phyloP scores from a whole-genome alignment of 148 eudicot species.

The Rhododendron williamsianum region DNA sequence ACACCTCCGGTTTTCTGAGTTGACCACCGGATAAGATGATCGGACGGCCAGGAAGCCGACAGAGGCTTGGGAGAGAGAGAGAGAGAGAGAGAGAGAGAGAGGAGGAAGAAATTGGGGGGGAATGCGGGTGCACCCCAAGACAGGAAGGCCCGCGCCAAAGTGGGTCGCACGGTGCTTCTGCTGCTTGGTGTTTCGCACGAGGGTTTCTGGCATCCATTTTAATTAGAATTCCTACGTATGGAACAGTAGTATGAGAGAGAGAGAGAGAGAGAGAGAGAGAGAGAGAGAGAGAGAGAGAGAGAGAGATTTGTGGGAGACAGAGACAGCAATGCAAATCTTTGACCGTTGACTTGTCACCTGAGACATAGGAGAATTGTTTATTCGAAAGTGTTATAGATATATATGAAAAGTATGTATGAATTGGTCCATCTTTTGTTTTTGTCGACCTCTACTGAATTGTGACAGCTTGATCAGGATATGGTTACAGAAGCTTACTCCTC shows the following conservation, averaged over 20 bases:
- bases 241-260: no score
- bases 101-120: neutral
- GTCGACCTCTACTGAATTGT: no score
- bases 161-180: neutral
- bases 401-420: no score
- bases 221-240: neutral
- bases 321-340: neutral
- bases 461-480: no score
- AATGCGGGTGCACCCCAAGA: neutral
- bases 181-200: neutral
- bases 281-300: neutral
- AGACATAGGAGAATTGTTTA: no score
- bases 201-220: neutral
- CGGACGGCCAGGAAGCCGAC: neutral
- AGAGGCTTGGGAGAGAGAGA: neutral
- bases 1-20: neutral
- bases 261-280: no score
- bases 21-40: neutral
- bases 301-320: constrained; percentile 15
- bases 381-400: no score
- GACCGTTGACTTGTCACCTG: neutral
- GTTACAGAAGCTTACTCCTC: no score
- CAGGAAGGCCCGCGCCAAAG: neutral
- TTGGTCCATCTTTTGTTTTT: no score
- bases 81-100: neutral